phyloP scores from a whole-genome alignment of 305 asterid genomes.

The Salvia sclarea region DNA sequence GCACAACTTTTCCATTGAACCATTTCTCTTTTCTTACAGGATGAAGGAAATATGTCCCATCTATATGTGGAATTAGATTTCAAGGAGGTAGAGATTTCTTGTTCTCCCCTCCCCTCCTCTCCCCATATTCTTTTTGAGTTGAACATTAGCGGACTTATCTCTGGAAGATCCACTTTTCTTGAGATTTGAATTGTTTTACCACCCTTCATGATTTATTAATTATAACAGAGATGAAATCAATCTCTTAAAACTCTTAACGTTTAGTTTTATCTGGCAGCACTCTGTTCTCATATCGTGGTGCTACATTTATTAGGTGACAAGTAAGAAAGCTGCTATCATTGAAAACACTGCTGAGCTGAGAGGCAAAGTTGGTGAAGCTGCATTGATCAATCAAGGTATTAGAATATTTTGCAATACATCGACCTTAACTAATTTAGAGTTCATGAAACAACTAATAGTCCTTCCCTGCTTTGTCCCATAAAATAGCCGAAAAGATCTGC shows the following conservation, averaged over 20 bases:
- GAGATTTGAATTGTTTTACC: background rate
- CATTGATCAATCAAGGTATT: constrained; percentile 78
- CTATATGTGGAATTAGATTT: constrained; percentile 89
- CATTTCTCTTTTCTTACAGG: constrained; percentile 52
- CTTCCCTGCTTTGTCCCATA: background rate
- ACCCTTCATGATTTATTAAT: constrained; percentile 23
- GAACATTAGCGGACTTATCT: background rate
- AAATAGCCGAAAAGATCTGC: background rate
- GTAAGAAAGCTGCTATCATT: constrained; percentile 85
- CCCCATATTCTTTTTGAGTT: background rate
- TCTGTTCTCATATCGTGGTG: constrained; percentile 24
- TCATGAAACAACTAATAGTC: constrained; percentile 9
- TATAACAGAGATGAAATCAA: background rate
- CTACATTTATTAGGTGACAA: constrained; percentile 63
- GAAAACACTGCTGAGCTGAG: constrained; percentile 67
- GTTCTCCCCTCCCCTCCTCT: constrained; percentile 4
- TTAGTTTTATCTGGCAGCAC: constrained; percentile 6
- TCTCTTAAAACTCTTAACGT: background rate
- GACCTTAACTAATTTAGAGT: constrained; percentile 7
- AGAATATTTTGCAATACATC: constrained; percentile 25
- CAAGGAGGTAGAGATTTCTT: constrained; percentile 53
- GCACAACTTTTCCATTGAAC: constrained; percentile 19
- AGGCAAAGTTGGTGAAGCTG: constrained; percentile 76
- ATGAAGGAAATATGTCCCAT: constrained; percentile 80
- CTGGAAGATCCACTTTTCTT: constrained; percentile 39